Conservation (phyloP, 306 rosid genomes). For the Acmispon strigosus region DNA sequence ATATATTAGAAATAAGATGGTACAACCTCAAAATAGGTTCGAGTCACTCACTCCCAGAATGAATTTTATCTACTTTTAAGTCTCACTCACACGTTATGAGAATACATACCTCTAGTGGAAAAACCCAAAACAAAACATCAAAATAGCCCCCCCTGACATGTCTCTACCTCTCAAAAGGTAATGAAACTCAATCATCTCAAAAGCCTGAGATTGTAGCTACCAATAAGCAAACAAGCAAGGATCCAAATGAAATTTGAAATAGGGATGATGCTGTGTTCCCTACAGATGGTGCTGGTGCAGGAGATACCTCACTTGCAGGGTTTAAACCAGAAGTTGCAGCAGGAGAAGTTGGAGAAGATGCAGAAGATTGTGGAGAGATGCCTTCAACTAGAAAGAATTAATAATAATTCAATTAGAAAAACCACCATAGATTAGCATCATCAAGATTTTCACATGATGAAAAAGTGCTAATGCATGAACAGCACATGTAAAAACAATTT, state of each 20-base stretch:
- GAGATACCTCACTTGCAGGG: slow-evolving; percentile 22
- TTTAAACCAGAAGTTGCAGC: background rate
- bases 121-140: slow-evolving; percentile 23
- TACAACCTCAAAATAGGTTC: slow-evolving; percentile 20
- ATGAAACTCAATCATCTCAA: slow-evolving; percentile 15
- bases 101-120: slow-evolving; percentile 7
- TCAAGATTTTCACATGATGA: background rate
- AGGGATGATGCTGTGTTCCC: slow-evolving; percentile 28
- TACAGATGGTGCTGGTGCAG: slow-evolving; percentile 32
- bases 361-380: slow-evolving; percentile 37
- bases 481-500: background rate
- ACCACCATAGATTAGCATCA: background rate
- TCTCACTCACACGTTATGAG: slow-evolving; percentile 21
- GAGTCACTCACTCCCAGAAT: slow-evolving; percentile 21
- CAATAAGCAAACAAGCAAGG: slow-evolving; percentile 24
- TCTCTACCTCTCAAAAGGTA: slow-evolving; percentile 26
- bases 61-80: slow-evolving; percentile 29
- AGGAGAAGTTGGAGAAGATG: slow-evolving; percentile 25
- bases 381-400: slow-evolving; percentile 19
- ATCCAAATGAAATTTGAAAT: slow-evolving; percentile 26
- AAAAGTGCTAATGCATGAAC: background rate
- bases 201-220: slow-evolving; percentile 15
- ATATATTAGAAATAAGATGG: slow-evolving; percentile 7
- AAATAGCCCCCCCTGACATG: slow-evolving; percentile 24
- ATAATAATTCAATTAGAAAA: slow-evolving; percentile 6